Conservation (phyloP, 805 yeast species). For the Naumovozyma castellii region DNA sequence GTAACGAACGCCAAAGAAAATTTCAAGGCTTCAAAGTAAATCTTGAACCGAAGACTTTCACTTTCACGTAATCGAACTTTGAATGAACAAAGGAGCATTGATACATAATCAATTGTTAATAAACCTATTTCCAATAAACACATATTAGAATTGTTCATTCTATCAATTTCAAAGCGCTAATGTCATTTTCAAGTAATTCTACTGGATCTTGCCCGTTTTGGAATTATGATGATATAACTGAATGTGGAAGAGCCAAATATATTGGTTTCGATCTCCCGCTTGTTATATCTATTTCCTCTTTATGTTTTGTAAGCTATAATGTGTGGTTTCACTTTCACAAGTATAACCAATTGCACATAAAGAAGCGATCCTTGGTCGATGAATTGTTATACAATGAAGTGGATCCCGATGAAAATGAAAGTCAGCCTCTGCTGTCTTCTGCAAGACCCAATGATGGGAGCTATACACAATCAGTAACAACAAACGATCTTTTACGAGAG, state of each 20-base stretch:
- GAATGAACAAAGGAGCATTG: too few relatives aligned
- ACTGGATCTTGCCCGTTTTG: constrained; percentile 27
- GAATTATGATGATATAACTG: constrained; percentile 51
- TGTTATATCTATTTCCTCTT: constrained; percentile 4
- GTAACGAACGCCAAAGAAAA: too few relatives aligned
- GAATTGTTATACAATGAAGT: constrained; percentile 9
- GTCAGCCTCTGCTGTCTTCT: constrained; percentile 15
- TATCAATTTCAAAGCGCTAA: too few relatives aligned
- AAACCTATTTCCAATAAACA: too few relatives aligned
- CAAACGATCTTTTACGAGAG: constrained; percentile 31
- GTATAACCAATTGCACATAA: constrained; percentile 11
- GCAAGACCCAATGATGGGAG: neutral
- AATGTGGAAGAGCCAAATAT: constrained; percentile 37
- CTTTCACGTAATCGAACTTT: too few relatives aligned
- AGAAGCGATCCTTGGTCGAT: constrained; percentile 12
- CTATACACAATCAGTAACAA: neutral
- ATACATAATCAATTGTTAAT: too few relatives aligned
- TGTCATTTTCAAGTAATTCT: neutral
- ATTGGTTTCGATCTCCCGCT: constrained; percentile 30
- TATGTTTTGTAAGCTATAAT: constrained; percentile 11
- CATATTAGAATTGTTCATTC: too few relatives aligned
- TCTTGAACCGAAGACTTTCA: too few relatives aligned
- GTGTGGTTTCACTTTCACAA: constrained; percentile 13
- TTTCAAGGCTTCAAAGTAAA: too few relatives aligned
- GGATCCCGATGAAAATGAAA: constrained; percentile 9